Evolutionary conservation across 306 rosid species (phyloP).

Genomic region (Ceratonia siliqua): DNA sequence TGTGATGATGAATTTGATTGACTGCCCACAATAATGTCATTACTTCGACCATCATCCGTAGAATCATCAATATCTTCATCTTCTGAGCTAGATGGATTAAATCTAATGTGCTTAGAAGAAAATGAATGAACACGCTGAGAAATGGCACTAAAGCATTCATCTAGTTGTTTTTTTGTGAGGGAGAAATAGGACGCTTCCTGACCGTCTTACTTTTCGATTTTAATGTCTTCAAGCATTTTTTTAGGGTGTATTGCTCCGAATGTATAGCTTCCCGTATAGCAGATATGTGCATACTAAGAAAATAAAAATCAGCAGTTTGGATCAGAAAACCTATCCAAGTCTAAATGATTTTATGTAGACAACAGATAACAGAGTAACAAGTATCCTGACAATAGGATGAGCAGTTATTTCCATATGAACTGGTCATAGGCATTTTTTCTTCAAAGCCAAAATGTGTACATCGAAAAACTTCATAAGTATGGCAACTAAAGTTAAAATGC

Average conservation of each 20-base stretch:
- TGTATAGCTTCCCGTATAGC: slow-evolving; percentile 55
- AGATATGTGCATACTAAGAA: slow-evolving; percentile 55
- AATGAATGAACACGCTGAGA: slow-evolving; percentile 78
- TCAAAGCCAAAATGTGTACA: not conserved
- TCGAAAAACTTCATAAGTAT: slow-evolving; percentile 19
- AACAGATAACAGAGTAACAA: slow-evolving; percentile 18
- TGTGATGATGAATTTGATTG: slow-evolving; percentile 44
- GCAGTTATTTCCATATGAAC: slow-evolving; percentile 8
- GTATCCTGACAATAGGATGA: slow-evolving; percentile 21
- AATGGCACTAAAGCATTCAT: slow-evolving; percentile 66
- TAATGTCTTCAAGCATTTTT: slow-evolving; percentile 34
- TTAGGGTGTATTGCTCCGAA: slow-evolving; percentile 41
- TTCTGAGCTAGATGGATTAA: slow-evolving; percentile 70
- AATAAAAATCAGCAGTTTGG: slow-evolving; percentile 20
- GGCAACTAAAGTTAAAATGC: too few relatives aligned
- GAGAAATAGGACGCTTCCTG: slow-evolving; percentile 42
- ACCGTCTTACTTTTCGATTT: slow-evolving; percentile 27
- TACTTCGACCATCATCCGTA: slow-evolving; percentile 37
- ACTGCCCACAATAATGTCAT: slow-evolving; percentile 30
- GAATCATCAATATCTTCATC: slow-evolving; percentile 53
- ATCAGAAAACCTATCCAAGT: slow-evolving; percentile 16
- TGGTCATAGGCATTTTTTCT: not conserved
- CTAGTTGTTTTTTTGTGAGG: slow-evolving; percentile 53
- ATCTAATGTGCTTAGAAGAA: slow-evolving; percentile 69
- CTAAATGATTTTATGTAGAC: not conserved